Evolutionary conservation across 345 rosid species (phyloP).

Genomic region (Gossypium herbaceum): DNA sequence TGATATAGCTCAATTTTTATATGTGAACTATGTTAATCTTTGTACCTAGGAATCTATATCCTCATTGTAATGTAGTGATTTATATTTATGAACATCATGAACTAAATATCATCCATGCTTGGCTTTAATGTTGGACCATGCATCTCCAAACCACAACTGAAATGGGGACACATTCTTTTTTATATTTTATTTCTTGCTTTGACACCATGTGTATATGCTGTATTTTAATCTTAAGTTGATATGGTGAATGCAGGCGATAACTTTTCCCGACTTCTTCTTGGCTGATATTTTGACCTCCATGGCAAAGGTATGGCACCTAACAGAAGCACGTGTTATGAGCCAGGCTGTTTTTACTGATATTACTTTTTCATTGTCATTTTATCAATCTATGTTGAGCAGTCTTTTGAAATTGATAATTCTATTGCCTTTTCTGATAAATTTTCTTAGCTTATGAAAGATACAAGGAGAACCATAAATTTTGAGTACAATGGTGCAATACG

Average conservation of each 20-base stretch:
- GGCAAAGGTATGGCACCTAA: slow-evolving; percentile 60
- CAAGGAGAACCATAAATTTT: background rate
- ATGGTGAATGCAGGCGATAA: slow-evolving; percentile 53
- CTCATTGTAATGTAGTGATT: background rate
- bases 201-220: background rate
- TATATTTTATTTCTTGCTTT: slow-evolving; percentile 3
- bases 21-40: background rate
- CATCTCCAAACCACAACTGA: background rate
- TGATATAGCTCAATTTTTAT: background rate
- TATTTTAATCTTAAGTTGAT: background rate
- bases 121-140: background rate
- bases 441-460: background rate
- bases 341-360: background rate
- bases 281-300: slow-evolving; percentile 92
- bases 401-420: background rate
- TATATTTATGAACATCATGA: background rate
- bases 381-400: background rate
- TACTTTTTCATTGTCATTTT: background rate
- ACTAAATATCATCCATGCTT: background rate
- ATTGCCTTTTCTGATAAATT: background rate
- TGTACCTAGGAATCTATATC: background rate
- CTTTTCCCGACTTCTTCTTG: slow-evolving; percentile 86
- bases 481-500: background rate
- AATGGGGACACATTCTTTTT: background rate
- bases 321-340: background rate